These are phyloP conservation scores for Colletotrichum acutatum DNA, from an alignment of 2,329 filamentous ascomycete species.

Conservation along the genomic window DNA sequence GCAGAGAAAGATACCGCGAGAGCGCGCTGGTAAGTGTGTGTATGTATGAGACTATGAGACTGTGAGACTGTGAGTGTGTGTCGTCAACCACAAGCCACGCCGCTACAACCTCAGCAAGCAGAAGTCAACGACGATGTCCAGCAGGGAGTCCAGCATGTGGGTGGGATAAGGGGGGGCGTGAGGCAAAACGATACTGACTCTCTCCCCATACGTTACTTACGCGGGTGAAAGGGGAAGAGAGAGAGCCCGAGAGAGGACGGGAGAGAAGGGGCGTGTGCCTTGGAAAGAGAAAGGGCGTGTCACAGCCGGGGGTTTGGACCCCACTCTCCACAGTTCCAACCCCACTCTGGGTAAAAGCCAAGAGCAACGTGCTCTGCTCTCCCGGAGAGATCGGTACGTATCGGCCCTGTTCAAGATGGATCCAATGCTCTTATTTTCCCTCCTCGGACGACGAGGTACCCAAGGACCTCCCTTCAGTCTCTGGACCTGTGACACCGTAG, in stretches of 20 bases:
- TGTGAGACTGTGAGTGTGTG: neutral
- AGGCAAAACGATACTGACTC: conserved; percentile 2
- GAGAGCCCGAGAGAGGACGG: neutral
- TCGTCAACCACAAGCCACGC: neutral
- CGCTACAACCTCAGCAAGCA: neutral
- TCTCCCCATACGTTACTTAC: neutral
- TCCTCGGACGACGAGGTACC: neutral
- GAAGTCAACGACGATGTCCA: neutral
- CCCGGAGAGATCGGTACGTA: conserved; percentile 31
- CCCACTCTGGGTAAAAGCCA: conserved; percentile 23
- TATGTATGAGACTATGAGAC: too few species aligned
- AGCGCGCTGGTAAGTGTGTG: neutral
- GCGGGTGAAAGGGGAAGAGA: conserved; percentile 22
- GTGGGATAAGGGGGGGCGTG: neutral
- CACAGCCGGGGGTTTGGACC: neutral
- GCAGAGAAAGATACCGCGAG: neutral
- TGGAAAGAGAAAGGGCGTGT: conserved; percentile 3
- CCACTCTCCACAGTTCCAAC: conserved; percentile 13
- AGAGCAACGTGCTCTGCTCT: conserved; percentile 33
- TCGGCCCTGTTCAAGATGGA: neutral
- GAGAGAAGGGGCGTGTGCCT: neutral
- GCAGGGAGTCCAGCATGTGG: conserved; percentile 3
- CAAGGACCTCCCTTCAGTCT: neutral
- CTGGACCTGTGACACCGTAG: neutral
- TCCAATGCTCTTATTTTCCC: neutral